phyloP scores from a whole-genome alignment of 345 rosid genomes.

The Draba incana region DNA sequence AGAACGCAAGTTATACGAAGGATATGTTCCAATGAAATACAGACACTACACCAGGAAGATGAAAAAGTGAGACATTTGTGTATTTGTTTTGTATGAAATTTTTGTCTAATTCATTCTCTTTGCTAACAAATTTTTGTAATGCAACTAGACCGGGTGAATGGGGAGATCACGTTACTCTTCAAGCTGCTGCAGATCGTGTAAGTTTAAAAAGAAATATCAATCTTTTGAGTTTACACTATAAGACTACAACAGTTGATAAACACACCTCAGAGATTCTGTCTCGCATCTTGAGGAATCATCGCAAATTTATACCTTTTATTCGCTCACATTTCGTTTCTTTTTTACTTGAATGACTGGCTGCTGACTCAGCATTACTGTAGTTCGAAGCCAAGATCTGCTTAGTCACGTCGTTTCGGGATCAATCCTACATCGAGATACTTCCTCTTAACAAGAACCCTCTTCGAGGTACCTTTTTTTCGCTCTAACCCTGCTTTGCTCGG shows the following conservation, averaged over 20 bases:
- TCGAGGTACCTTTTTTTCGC: slow-evolving; percentile 54
- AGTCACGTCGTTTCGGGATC: slow-evolving; percentile 91
- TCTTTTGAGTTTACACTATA: slow-evolving; percentile 17
- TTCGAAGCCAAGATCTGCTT: slow-evolving; percentile 79
- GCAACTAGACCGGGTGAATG: slow-evolving; percentile 77
- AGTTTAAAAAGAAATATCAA: slow-evolving; percentile 35
- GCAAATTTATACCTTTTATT: neutral
- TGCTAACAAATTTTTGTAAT: slow-evolving; percentile 34
- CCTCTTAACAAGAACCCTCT: slow-evolving; percentile 68
- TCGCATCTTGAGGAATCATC: slow-evolving; percentile 21
- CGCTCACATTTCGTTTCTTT: slow-evolving; percentile 25
- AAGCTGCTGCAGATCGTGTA: slow-evolving; percentile 97
- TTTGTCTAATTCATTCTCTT: slow-evolving; percentile 18
- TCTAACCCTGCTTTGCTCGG: slow-evolving; percentile 1
- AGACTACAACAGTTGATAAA: slow-evolving; percentile 1
- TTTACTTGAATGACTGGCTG: slow-evolving; percentile 30
- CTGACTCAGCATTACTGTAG: slow-evolving; percentile 57
- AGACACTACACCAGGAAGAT: slow-evolving; percentile 75
- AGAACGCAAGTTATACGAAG: slow-evolving; percentile 71
- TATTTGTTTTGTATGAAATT: slow-evolving; percentile 24
- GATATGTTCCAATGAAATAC: slow-evolving; percentile 89
- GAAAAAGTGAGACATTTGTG: slow-evolving; percentile 75
- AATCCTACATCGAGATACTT: slow-evolving; percentile 76
- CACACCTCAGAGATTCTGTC: neutral
- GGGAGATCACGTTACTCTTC: slow-evolving; percentile 96